Conservation (phyloP, 768 basidiomycete genomes). For the Suillus subaureus region DNA sequence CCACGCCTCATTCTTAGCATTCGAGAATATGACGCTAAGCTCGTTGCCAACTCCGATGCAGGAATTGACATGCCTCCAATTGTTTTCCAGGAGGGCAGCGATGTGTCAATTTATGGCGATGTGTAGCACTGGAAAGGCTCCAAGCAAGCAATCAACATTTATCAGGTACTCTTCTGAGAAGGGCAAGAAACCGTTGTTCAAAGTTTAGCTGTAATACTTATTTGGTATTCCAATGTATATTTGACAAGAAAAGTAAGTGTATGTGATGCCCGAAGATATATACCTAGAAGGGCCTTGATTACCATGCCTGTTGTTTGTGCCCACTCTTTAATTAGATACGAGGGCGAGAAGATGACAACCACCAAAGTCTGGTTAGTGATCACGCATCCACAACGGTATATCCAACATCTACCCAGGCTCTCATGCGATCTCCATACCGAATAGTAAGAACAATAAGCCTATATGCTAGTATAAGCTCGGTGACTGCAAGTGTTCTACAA, state of each 20-base stretch:
- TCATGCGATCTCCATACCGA: conserved; percentile 51
- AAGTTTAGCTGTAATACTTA: neutral
- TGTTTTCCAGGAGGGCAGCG: neutral
- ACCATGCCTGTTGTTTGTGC: neutral
- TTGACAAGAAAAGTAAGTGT: neutral
- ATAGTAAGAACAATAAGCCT: conserved; percentile 52
- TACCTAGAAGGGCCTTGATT: neutral
- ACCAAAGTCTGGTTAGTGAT: neutral
- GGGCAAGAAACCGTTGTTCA: neutral
- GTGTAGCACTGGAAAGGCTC: neutral
- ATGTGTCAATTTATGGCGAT: neutral
- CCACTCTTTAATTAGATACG: neutral
- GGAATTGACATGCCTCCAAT: neutral
- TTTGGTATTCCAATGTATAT: neutral
- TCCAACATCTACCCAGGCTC: conserved; percentile 54
- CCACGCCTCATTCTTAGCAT: conserved; percentile 3
- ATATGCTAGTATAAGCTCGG: neutral
- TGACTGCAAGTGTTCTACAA: neutral
- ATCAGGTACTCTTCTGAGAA: neutral
- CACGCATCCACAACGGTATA: neutral
- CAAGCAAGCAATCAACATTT: neutral
- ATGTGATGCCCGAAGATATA: neutral
- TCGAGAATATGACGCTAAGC: neutral
- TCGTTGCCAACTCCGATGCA: neutral
- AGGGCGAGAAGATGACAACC: neutral